Evolutionary conservation across 2,329 filamentous ascomycete genomes (phyloP), one percentile per base, ranked within the genome.

Genomic region (Ophiocordyceps camponoti-floridani): DNA sequence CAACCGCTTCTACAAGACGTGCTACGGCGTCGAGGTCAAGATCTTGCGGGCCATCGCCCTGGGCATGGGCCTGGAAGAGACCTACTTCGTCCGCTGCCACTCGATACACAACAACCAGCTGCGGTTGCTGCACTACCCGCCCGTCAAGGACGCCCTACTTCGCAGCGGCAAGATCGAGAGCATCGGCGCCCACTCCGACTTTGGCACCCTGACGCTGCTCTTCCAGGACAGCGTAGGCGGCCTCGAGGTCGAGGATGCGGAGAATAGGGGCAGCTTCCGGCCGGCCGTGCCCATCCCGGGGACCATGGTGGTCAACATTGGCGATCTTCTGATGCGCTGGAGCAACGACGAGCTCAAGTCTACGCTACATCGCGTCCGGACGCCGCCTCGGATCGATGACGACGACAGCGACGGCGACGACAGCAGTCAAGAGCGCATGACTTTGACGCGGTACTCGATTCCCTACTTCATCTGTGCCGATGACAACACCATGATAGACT

Each of bases 11-110:
- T 81, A 80, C 51, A 68, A 70, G 19, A 68, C 68, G 44, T 88
- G 83, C 61, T 84, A 85, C 58, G 57, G 64, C 13, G 61, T 91
- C 46, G 82, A 93, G 60, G 65, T 73, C 41, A 67, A 84, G 49
- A 70, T 88, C 28, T 85, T 89, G 79, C 70, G 79, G 3, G 82
- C 82, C 23, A 82, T 88, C 47, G 83, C 82, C 0, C 62, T 86
- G 11, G 83, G 81, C 0, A 75, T 89, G 73, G 77, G 72, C 1
- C 64, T 87, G 6, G 69, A 77, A 0, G 70, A 77, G 51, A 54
- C 55, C 12, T 89, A 78, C 67, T 93, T 94, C 52, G 82, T 91
- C 54, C 55, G 59, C 14, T 57, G 69, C 44, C 75, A 79, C 54
- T 65, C 63, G 23, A 67, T 68, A 0, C 62, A 69, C 48, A 70